phyloP scores from a whole-genome alignment of 352 stramenopile species.

The Globisporangium yorkense region DNA sequence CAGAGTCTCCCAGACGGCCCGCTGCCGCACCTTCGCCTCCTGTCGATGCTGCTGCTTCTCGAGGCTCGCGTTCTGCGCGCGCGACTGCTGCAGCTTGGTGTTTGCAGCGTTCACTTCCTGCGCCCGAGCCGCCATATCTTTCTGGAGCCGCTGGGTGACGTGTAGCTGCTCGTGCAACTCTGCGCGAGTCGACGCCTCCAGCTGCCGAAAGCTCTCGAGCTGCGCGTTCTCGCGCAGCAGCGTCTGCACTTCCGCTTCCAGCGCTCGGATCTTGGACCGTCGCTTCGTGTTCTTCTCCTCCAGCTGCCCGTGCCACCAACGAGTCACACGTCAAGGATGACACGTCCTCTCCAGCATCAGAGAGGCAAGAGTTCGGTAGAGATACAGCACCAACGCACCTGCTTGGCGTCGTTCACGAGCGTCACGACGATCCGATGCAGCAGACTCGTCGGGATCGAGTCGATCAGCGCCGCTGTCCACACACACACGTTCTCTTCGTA shows the following conservation, averaged over 20 bases:
- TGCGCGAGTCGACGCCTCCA: constrained; percentile 20
- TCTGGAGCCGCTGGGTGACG: constrained; percentile 16
- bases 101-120: constrained; percentile 20
- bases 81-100: constrained; percentile 30
- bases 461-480: constrained; percentile 43
- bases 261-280: constrained; percentile 22
- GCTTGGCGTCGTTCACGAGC: constrained; percentile 51
- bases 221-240: constrained; percentile 23
- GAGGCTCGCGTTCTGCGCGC: constrained; percentile 14
- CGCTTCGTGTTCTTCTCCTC: constrained; percentile 31
- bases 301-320: constrained; percentile 17
- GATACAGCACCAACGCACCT: constrained; percentile 16
- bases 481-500: neutral
- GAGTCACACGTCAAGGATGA: too few species aligned
- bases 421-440: constrained; percentile 65
- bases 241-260: constrained; percentile 23
- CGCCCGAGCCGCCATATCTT: constrained; percentile 26
- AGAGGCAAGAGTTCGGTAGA: too few species aligned
- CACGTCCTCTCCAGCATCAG: too few species aligned
- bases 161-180: constrained; percentile 31
- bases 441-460: constrained; percentile 51
- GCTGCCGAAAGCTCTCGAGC: constrained; percentile 29
- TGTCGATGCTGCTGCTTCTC: constrained; percentile 37
- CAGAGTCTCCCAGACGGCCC: neutral
- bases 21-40: constrained; percentile 34